A percentile compares a stretch with the other conserved stretches of the same genome.
Conservation (phyloP, 495 filamentous ascomycete species). For the Hyaloscypha bicolor region DNA sequence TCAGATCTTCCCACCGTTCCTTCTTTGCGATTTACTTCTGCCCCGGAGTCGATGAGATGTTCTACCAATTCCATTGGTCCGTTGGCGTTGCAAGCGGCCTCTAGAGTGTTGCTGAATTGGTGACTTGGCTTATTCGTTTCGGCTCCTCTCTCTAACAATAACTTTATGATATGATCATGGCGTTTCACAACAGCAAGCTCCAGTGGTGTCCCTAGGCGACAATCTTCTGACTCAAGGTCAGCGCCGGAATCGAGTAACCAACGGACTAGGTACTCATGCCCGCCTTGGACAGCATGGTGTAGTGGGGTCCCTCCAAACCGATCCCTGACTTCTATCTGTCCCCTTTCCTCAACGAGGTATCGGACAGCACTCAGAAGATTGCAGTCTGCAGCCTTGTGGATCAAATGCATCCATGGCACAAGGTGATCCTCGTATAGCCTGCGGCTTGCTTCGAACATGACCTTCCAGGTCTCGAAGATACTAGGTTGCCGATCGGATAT, state of each 20-base stretch:
- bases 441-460: not conserved
- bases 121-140: constrained; percentile 48
- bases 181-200: constrained; percentile 35
- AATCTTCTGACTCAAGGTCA: not conserved
- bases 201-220: not conserved
- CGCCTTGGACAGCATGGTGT: constrained; percentile 2
- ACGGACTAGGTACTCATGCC: not conserved
- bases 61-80: not conserved
- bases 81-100: not conserved
- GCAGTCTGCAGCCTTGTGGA: not conserved
- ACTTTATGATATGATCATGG: constrained; percentile 47
- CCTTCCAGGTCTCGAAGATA: constrained; percentile 1
- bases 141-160: constrained; percentile 49
- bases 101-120: constrained; percentile 24
- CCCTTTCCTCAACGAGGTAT: not conserved
- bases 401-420: not conserved
- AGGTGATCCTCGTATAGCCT: too few relatives aligned
- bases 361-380: not conserved
- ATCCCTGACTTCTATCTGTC: not conserved
- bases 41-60: not conserved
- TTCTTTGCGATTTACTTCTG: not conserved
- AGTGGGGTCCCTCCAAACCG: constrained; percentile 1
- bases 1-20: constrained; percentile 29
- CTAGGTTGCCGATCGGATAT: not conserved
- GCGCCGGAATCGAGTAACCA: constrained; percentile 6